Evolutionary conservation across 2,329 filamentous ascomycete genomes (phyloP), one percentile per base, ranked within the genome.

Genomic region (Ophiostoma triangulosporum): DNA sequence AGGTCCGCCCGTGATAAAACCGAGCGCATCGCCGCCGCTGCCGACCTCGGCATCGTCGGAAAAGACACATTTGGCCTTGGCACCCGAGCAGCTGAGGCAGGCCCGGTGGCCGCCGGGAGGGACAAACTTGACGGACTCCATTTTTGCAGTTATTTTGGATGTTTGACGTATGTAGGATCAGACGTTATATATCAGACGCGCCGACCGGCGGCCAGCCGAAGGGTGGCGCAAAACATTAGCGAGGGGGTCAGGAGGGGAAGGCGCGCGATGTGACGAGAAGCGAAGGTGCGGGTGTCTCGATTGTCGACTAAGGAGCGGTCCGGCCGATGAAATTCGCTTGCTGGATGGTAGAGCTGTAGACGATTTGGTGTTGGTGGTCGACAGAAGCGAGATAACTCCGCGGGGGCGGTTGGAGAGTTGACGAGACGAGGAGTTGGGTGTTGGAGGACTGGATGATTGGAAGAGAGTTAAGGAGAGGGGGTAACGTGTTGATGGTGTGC

Each of bases 41-140:
- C 51, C 56, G n/a, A 20, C 38, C 11, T 53, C 56, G 12, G 35
- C 50, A 8, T 56, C 61, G 9, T 60, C 59, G 3, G 56, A 56
- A n/a, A 57, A 58, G 9, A 62, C 58, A 20, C 61, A 62, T 52
- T 59, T 60, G 24, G 60, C 57, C 43, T 62, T 62, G 32, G 61
- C 58, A 3, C 57, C 51, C 1, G 59, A 60, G 38, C 59, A 62
- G 53, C 54, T 59, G 12, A 58, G 57, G 48, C 61, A 62, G 17
- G 61, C 61, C 11, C 61, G 55, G 38, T 61, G 58, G 51, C 60
- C 60, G 45, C 58, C 60, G 1, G 60, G 59, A 1, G 60, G 60
- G 8, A 62, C 60, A 24, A 61, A 62, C 54, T 60, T 61, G 53
- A 62, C 54, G 3, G 49, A 17, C 14, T 60, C 57, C 58, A 60